phyloP scores from a whole-genome alignment of 371 early-diverging fungal species.

The Nematocida homosporus region DNA sequence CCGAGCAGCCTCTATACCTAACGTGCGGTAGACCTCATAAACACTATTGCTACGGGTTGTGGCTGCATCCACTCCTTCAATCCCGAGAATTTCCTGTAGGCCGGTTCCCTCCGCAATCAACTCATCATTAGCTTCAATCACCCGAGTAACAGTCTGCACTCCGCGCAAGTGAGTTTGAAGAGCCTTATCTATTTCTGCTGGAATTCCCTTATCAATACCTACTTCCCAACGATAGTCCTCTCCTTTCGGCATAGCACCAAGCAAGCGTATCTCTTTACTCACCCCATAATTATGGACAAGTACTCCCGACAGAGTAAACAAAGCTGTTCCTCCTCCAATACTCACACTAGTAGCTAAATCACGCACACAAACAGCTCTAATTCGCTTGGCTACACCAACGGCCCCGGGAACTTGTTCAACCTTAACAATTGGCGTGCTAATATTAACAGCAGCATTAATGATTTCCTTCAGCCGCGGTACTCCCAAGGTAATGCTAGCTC shows the following conservation, averaged over 20 bases:
- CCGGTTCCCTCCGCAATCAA: constrained; percentile 89
- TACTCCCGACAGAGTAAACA: constrained; percentile 14
- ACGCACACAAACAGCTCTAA: constrained; percentile 19
- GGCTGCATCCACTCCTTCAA: constrained; percentile 71
- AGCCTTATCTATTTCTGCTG: constrained; percentile 51
- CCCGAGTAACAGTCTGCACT: constrained; percentile 6
- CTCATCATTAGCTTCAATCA: constrained; percentile 67
- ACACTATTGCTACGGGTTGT: constrained; percentile 82
- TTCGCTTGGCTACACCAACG: constrained; percentile 1
- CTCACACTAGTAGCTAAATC: constrained; percentile 25
- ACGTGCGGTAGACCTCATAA: constrained; percentile 79
- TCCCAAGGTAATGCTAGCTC: constrained; percentile 96
- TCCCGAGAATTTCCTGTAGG: constrained; percentile 78
- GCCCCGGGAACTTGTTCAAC: background rate
- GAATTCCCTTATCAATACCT: constrained; percentile 22
- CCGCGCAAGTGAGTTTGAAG: constrained; percentile 43
- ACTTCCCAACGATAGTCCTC: constrained; percentile 15
- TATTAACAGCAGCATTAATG: constrained; percentile 71
- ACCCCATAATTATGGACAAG: constrained; percentile 1
- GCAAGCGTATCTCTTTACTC: constrained; percentile 7
- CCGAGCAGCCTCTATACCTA: constrained; percentile 95
- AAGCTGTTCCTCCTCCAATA: constrained; percentile 10
- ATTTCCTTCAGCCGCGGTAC: constrained; percentile 97
- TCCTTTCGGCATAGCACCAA: constrained; percentile 10
- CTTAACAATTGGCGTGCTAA: constrained; percentile 86